Percentiles rank a stretch among this genome's conserved stretches.
Conservation (phyloP, 768 basidiomycete genomes). For the Paxillus involutus region DNA sequence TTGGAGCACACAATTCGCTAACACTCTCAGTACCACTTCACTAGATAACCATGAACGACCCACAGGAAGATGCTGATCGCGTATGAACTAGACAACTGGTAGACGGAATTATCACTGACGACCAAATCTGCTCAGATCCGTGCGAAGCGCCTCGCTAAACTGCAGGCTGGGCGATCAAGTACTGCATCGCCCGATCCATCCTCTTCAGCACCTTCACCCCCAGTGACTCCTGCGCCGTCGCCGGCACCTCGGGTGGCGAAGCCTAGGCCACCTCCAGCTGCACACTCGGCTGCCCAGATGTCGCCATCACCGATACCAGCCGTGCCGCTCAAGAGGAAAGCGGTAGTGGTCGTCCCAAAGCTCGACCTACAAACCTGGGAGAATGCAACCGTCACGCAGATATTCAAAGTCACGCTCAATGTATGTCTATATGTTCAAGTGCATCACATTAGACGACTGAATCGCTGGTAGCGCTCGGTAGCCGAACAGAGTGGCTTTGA, state of each 20-base stretch:
- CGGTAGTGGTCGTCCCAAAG: constrained; percentile 32
- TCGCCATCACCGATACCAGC: constrained; percentile 33
- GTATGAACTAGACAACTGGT: constrained; percentile 37
- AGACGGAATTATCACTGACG: background rate
- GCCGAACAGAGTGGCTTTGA: constrained; percentile 65
- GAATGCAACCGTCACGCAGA: constrained; percentile 58
- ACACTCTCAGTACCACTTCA: background rate
- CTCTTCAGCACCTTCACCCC: constrained; percentile 3
- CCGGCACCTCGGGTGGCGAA: constrained; percentile 34
- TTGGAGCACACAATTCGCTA: background rate
- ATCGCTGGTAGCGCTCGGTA: constrained; percentile 45
- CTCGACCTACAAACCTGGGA: constrained; percentile 72
- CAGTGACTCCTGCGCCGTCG: constrained; percentile 31
- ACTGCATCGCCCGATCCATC: constrained; percentile 34
- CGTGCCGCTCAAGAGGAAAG: constrained; percentile 50
- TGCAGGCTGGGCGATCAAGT: constrained; percentile 50
- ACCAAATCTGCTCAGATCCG: constrained; percentile 62
- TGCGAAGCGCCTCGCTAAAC: constrained; percentile 85
- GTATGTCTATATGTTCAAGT: constrained; percentile 43
- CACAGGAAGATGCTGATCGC: constrained; percentile 79
- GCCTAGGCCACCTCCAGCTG: constrained; percentile 30
- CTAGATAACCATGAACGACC: constrained; percentile 41
- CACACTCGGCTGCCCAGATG: constrained; percentile 26
- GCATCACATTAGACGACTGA: constrained; percentile 2
- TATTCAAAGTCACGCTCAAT: constrained; percentile 79